These are phyloP conservation scores for Ophiostoma australiae DNA, from an alignment of 2,329 filamentous ascomycete species.

Conservation along the genomic window DNA sequence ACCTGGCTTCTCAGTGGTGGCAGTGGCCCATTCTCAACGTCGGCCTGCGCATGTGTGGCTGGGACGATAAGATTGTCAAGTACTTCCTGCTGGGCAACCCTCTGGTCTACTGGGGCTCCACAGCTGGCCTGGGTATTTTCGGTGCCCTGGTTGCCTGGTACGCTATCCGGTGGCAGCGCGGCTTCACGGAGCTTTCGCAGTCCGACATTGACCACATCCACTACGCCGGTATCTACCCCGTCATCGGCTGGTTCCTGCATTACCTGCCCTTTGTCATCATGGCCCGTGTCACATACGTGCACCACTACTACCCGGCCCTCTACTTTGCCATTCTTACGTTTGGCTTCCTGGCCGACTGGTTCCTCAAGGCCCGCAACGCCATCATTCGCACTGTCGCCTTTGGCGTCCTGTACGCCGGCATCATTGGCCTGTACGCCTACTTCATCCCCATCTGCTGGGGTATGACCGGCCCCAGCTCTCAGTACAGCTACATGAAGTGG, in stretches of 20 bases:
- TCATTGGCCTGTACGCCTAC: constrained; percentile 78
- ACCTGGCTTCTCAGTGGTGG: constrained; percentile 94
- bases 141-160: constrained; percentile 75
- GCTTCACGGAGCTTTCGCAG: constrained; percentile 75
- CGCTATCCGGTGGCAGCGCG: constrained; percentile 89
- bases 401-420: constrained; percentile 63
- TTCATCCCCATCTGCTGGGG: constrained; percentile 96
- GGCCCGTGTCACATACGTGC: constrained; percentile 97
- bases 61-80: constrained; percentile 92
- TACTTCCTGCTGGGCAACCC: constrained; percentile 98
- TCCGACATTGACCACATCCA: constrained; percentile 89
- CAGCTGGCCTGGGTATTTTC: constrained; percentile 69
- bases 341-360: constrained; percentile 85
- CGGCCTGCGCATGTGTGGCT: constrained; percentile 95
- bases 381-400: constrained; percentile 65
- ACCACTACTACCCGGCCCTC: constrained; percentile 97
- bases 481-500: constrained; percentile 95
- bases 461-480: constrained; percentile 76
- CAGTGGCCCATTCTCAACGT: constrained; percentile 97
- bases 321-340: constrained; percentile 92
- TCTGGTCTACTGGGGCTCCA: constrained; percentile 91
- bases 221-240: constrained; percentile 85
- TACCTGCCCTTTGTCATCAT: constrained; percentile 95
- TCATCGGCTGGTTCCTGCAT: constrained; percentile 92
- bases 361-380: constrained; percentile 61